phyloP scores from a whole-genome alignment of 2,329 filamentous ascomycete species.

The Aspergillus pseudoterreus region DNA sequence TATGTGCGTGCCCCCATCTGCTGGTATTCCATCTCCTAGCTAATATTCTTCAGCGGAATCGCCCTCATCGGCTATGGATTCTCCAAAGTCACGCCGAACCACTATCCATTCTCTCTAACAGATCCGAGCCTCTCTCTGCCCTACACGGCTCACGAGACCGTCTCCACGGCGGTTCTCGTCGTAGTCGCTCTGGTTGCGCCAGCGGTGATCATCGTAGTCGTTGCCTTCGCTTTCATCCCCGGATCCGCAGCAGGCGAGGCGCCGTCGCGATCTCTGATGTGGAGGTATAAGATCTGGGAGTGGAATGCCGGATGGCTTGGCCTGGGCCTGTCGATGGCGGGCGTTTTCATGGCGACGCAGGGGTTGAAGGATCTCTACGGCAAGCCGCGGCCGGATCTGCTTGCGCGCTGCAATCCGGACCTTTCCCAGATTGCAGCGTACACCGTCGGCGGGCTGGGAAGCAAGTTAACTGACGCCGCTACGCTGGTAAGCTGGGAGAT shows the following conservation, averaged over 20 bases:
- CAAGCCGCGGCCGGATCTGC: constrained; percentile 61
- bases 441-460: constrained; percentile 59
- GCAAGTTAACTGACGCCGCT: constrained; percentile 52
- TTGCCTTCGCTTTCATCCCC: constrained; percentile 68
- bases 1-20: constrained; percentile 42
- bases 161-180: constrained; percentile 63
- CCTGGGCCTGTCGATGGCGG: constrained; percentile 66
- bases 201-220: constrained; percentile 62
- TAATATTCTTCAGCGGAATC: constrained; percentile 43
- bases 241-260: constrained; percentile 62
- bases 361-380: constrained; percentile 75
- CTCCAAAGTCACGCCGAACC: constrained; percentile 59
- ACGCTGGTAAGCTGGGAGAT: constrained; percentile 72
- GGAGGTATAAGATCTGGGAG: constrained; percentile 86
- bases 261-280: constrained; percentile 63
- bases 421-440: constrained; percentile 57
- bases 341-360: constrained; percentile 75
- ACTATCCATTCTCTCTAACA: constrained; percentile 66
- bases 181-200: constrained; percentile 64
- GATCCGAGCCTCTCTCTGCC: constrained; percentile 80
- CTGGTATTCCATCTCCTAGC: background rate
- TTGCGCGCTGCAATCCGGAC: constrained; percentile 74
- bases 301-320: constrained; percentile 83
- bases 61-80: constrained; percentile 59
- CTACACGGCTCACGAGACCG: constrained; percentile 65